Base-by-base conservation (phyloP, 108 stramenopile species). In the Fragilariopsis cylindrus region DNA sequence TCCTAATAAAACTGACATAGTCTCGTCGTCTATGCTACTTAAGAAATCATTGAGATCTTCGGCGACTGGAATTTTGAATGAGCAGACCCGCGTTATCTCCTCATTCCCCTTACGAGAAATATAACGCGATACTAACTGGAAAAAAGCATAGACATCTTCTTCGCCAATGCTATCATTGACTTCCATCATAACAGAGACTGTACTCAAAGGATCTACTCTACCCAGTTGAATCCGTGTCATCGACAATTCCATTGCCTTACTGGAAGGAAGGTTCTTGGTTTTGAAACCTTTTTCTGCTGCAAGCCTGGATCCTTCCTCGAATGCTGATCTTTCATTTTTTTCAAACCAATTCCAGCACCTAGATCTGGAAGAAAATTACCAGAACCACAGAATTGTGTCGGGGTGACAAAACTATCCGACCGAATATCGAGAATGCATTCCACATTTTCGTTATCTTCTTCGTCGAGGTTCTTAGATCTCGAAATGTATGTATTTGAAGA, bases 341-440 rank as follows among this genome's bases (percentile, higher is more conserved):
- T n/a, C n/a, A n/a, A 1, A 80, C 45, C 41, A 88, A 88, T 5
- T 41, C 42, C 45, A 7, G 56, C 53, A 48, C 18, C 60, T 19
- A 56, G 68, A 19, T 77, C 76, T 41, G 73, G 56, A 39, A 84
- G 16, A 3, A 87, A 30, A 52, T 84, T 78, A 16, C 84, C 82
- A 43, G 82, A 69, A 39, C 87, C 87, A 54, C 82, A 76, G 41
- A 88, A 48, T 48, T 81, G 76, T 3, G 77, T 79, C 7, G 82
- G 74, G 18, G 60, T 68, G 9, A 88, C 15, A 74, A 84, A 88
- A 63, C 74, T 74, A 54, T 76, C 71, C 21, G 69, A 57, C 13
- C 87, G 82, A 2, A 88, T 76, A 70, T 88, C 87, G 1, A 85
- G 57, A 42, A 76, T n/a, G 53, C 82, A 88, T 15, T 78, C 83